A percentile compares a stretch with the other conserved stretches of the same genome.
Evolutionary conservation across 129 eudicot genomes (phyloP).

Genomic region (Dittrichia graveolens): DNA sequence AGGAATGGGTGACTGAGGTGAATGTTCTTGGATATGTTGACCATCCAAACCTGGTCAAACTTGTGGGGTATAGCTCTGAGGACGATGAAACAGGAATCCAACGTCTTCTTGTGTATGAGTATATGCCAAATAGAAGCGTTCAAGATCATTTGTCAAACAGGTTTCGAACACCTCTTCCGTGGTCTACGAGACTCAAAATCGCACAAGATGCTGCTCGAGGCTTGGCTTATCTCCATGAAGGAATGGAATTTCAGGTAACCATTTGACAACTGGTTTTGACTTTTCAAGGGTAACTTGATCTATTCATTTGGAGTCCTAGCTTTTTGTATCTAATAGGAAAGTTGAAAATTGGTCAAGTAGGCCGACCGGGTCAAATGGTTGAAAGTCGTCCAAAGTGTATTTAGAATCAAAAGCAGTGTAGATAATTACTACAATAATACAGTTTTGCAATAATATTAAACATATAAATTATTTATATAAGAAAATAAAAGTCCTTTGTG

Average conservation of each 20-base stretch:
- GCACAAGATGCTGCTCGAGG: conserved; percentile 91
- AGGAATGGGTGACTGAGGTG: conserved; percentile 93
- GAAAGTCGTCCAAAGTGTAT: too few relatives aligned
- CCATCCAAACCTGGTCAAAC: conserved; percentile 82
- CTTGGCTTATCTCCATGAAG: conserved; percentile 82
- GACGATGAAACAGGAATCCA: conserved; percentile 89
- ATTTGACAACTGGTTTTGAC: neutral
- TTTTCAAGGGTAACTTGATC: too few relatives aligned
- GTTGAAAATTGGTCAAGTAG: too few relatives aligned
- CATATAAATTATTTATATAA: neutral
- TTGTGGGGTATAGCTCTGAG: conserved; percentile 75
- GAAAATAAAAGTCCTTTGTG: neutral
- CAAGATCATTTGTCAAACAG: conserved; percentile 72
- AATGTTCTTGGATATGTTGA: conserved; percentile 75
- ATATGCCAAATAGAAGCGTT: conserved; percentile 73
- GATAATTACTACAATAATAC: too few relatives aligned
- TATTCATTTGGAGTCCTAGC: too few relatives aligned
- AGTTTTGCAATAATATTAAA: neutral
- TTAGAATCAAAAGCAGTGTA: too few relatives aligned
- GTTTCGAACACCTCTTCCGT: conserved; percentile 65
- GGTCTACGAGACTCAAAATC: conserved; percentile 67
- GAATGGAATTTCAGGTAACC: conserved; percentile 83
- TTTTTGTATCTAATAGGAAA: too few relatives aligned
- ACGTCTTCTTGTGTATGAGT: conserved; percentile 80
- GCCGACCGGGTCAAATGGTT: too few relatives aligned